Evolutionary conservation across 192 early-diverging fungal genomes (phyloP).

Genomic region (Umbelopsis sp.): DNA sequence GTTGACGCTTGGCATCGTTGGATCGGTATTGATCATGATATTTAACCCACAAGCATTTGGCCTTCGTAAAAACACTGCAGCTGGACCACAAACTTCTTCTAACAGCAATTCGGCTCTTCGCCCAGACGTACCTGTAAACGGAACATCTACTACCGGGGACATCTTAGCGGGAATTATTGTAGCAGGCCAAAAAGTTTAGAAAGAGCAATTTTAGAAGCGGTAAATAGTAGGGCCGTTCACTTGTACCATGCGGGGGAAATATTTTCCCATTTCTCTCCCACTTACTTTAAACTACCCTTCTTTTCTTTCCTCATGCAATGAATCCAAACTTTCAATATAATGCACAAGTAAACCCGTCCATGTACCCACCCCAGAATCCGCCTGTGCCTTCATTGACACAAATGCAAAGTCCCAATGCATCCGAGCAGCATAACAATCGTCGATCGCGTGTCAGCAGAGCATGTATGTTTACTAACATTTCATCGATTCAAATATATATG

Average conservation of each 20-base stretch:
- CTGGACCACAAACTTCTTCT: conserved; percentile 28
- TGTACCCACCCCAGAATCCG: not conserved
- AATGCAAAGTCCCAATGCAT: not conserved
- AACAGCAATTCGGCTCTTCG: conserved; percentile 23
- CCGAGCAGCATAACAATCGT: not conserved
- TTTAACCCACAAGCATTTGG: conserved; percentile 33
- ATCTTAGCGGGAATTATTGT: conserved; percentile 25
- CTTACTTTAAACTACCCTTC: not conserved
- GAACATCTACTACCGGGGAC: conserved; percentile 27
- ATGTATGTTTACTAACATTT: not conserved
- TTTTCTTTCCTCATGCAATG: not conserved
- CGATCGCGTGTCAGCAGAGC: conserved; percentile 16
- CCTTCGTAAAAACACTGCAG: conserved; percentile 12
- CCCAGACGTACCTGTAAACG: conserved; percentile 35
- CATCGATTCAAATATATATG: no score
- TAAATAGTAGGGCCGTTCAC: not conserved
- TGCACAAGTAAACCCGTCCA: not conserved
- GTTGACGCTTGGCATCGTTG: conserved; percentile 23
- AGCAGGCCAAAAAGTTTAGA: not conserved
- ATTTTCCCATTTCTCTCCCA: not conserved
- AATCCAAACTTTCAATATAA: conserved; percentile 7
- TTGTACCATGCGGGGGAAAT: not conserved
- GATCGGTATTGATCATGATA: conserved; percentile 26
- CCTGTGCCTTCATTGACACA: not conserved
- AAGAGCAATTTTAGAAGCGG: not conserved